Evolutionary conservation across 2,329 filamentous ascomycete species (phyloP).

Genomic region (Sporothrix curviconia): DNA sequence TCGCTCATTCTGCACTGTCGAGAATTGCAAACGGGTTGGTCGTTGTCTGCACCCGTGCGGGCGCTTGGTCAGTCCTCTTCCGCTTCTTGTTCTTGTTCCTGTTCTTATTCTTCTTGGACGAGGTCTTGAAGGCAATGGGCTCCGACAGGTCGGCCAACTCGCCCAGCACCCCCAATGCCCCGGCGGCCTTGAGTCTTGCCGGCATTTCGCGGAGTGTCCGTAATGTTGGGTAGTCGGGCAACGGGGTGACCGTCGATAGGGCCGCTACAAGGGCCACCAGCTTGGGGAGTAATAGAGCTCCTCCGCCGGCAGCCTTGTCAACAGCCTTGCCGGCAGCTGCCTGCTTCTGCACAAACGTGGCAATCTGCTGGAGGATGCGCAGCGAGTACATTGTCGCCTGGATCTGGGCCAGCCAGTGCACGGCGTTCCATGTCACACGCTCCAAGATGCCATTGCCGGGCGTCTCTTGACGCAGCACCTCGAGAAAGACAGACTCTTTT

Average conservation of each 20-base stretch:
- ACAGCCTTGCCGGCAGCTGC: no score
- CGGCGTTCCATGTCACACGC: conserved; percentile 45
- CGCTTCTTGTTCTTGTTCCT: conserved; percentile 11
- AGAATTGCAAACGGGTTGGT: conserved; percentile 18
- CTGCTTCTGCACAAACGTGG: conserved; percentile 27
- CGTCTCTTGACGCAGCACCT: conserved; percentile 25
- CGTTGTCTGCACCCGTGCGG: background rate
- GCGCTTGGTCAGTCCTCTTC: background rate
- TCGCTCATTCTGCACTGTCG: background rate
- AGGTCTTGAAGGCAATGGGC: conserved; percentile 12
- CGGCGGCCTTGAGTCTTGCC: conserved; percentile 8
- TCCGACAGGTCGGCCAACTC: conserved; percentile 5
- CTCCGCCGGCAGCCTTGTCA: no score
- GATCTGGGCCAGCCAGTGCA: conserved; percentile 56
- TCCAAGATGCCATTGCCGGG: conserved; percentile 26
- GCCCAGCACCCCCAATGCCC: conserved; percentile 9
- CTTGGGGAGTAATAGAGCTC: background rate
- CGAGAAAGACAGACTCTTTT: conserved; percentile 27
- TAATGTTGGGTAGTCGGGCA: conserved; percentile 17
- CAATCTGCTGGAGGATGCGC: conserved; percentile 46
- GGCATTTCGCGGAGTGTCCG: conserved; percentile 12
- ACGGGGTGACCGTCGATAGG: background rate
- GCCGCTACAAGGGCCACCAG: background rate
- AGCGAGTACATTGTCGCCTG: conserved; percentile 57
- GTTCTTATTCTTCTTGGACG: background rate